Conservation (phyloP, 441 rosid genomes). For the Erysimum cheiri region DNA sequence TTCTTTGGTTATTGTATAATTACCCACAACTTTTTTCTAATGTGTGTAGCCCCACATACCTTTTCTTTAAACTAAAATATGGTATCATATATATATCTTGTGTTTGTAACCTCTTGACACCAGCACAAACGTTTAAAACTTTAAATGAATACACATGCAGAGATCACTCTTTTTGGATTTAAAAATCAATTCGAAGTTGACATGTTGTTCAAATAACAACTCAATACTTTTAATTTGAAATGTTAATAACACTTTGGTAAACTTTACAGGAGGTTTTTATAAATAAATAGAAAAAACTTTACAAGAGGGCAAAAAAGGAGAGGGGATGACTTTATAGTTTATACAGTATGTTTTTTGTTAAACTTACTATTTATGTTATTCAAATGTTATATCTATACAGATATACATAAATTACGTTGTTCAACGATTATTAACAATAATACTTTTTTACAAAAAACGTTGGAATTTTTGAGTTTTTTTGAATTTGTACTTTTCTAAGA, state of each 20-base stretch:
- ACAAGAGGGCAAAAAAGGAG: background rate
- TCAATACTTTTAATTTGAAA: background rate
- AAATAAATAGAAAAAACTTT: background rate
- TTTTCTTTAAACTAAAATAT: background rate
- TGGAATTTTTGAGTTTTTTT: too few relatives aligned
- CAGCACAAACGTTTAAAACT: conserved; percentile 19
- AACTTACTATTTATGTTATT: too few relatives aligned
- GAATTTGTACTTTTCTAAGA: too few relatives aligned
- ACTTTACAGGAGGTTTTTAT: background rate
- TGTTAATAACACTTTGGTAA: conserved; percentile 3
- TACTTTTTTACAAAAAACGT: too few relatives aligned
- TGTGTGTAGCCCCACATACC: conserved; percentile 17
- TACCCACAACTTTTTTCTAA: conserved; percentile 30
- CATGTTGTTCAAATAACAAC: conserved; percentile 24
- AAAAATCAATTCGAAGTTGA: conserved; percentile 12
- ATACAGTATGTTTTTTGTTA: too few relatives aligned
- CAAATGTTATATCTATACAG: too few relatives aligned
- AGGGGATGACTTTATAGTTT: too few relatives aligned
- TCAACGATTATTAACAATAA: too few relatives aligned
- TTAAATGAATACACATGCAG: conserved; percentile 8
- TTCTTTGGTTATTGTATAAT: conserved; percentile 9
- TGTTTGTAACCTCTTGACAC: conserved; percentile 26
- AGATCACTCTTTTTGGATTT: background rate
- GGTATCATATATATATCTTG: conserved; percentile 6
- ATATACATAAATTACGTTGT: too few relatives aligned